phyloP scores from a whole-genome alignment of 2,329 filamentous ascomycete genomes.

The Escovopsis weberi region DNA sequence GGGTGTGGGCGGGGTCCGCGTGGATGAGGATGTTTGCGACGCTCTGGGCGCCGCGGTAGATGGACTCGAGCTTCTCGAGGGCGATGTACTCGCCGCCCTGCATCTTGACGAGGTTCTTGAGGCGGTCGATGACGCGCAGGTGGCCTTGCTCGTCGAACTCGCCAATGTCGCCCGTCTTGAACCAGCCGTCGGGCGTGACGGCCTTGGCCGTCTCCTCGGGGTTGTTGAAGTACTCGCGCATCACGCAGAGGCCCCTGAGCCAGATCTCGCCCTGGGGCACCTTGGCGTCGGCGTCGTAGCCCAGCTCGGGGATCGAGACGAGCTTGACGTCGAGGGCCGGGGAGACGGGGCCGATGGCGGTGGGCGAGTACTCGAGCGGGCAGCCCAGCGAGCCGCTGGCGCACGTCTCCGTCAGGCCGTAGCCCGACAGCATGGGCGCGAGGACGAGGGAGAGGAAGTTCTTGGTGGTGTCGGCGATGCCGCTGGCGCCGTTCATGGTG shows the following conservation, averaged over 20 bases:
- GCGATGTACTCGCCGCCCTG: conserved; percentile 93
- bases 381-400: conserved; percentile 73
- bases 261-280: conserved; percentile 87
- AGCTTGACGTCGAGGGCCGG: conserved; percentile 77
- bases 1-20: conserved; percentile 58
- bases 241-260: conserved; percentile 65
- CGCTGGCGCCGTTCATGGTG: conserved; percentile 87
- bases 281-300: conserved; percentile 59
- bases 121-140: conserved; percentile 78
- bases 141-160: conserved; percentile 73
- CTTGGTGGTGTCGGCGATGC: conserved; percentile 74
- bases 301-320: conserved; percentile 78
- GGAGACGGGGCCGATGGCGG: conserved; percentile 64
- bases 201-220: conserved; percentile 70
- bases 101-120: conserved; percentile 98
- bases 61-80: conserved; percentile 84
- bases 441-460: conserved; percentile 85
- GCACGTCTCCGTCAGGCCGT: conserved; percentile 86
- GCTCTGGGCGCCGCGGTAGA: conserved; percentile 68
- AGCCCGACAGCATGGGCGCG: conserved; percentile 86
- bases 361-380: conserved; percentile 69
- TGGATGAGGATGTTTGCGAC: conserved; percentile 83
- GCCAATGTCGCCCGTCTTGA: conserved; percentile 92
- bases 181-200: conserved; percentile 79
- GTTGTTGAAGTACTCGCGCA: conserved; percentile 70